Base-by-base conservation (phyloP, 2,329 filamentous ascomycete species). In the Hymenoscyphus fructigenus region DNA sequence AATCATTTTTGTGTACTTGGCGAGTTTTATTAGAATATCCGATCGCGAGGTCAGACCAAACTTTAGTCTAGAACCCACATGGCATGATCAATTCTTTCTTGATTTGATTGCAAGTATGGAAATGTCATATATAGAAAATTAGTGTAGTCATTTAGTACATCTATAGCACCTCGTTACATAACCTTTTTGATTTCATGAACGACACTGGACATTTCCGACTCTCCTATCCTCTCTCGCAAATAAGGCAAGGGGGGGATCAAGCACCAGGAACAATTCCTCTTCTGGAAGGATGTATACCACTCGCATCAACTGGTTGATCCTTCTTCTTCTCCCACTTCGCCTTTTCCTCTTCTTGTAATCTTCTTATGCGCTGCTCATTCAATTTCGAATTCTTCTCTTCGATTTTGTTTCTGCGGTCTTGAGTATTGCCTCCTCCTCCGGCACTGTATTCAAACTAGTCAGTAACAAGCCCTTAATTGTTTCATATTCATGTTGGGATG, bases 331-430 rank as follows among this genome's bases (percentile, higher is more conserved):
- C 68, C 20, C 66, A 56, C 57, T 72, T 72, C 3, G 66, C 68
- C 57, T 70, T 72, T 57, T 69, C 69, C 55, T 73, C 72, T 62
- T 72, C 73, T 47, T 74, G 66, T 64, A 71, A 69, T 36, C 67
- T 67, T 14, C 71, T 67, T 3, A 68, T 38, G 3, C 74, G 68
- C 64, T 76, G 82, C 69, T 88, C 92, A 70, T 91, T 86, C 59
- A 97, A 84, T 79, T 93, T 94, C 73, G 85, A 82, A 80, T 98
- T 97, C 85, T 97, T 97, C 65, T 84, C 84, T 73, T 86, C 83
- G 77, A 98, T 92, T 81, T 93, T 95, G 65, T 88, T 84, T 75
- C 85, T 87, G 68, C 94, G 84, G 64, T 83, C 79, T 69, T 88
- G 83, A 57, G 87, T 91, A 77, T 93, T 96, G 67, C 89, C 89